Percentiles rank a stretch among this genome's conserved stretches.
phyloP scores from a whole-genome alignment of 139 green algal genomes.

The Pycnococcus provasolii region DNA sequence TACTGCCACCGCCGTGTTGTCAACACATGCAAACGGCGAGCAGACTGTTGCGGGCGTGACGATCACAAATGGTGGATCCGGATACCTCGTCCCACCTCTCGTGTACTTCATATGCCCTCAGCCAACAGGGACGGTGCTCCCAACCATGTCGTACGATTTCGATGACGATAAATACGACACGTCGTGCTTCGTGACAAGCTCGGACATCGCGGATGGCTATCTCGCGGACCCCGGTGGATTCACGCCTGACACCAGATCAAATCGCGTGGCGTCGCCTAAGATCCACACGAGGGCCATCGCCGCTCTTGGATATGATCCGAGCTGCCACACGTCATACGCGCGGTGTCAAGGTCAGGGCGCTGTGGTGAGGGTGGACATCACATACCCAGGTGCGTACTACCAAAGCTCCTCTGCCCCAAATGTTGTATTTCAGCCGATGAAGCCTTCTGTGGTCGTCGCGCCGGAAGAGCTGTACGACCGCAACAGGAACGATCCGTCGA shows the following conservation, averaged over 20 bases:
- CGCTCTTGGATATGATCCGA: not conserved
- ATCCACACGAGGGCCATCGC: conserved; percentile 1
- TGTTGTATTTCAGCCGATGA: not conserved
- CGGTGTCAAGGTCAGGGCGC: not conserved
- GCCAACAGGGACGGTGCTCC: too few relatives aligned
- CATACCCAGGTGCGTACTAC: conserved; percentile 8
- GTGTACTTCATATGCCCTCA: conserved; percentile 3
- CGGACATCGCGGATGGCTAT: not conserved
- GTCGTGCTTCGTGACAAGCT: not conserved
- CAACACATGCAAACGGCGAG: not conserved
- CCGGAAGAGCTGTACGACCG: conserved; percentile 5
- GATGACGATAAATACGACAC: not conserved
- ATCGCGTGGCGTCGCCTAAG: not conserved
- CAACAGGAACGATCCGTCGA: conserved; percentile 2
- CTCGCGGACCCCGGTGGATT: not conserved
- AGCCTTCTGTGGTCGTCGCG: not conserved
- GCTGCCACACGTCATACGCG: not conserved
- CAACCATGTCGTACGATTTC: too few relatives aligned
- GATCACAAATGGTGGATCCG: not conserved
- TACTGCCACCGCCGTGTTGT: conserved; percentile 7
- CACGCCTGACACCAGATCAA: not conserved
- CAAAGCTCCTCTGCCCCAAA: not conserved
- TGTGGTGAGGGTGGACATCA: conserved; percentile 5
- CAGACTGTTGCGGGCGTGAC: not conserved
- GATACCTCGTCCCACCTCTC: conserved; percentile 12